These are phyloP conservation scores for Microsporum audouinii DNA, from an alignment of 2,329 filamentous ascomycete species.

Conservation along the genomic window DNA sequence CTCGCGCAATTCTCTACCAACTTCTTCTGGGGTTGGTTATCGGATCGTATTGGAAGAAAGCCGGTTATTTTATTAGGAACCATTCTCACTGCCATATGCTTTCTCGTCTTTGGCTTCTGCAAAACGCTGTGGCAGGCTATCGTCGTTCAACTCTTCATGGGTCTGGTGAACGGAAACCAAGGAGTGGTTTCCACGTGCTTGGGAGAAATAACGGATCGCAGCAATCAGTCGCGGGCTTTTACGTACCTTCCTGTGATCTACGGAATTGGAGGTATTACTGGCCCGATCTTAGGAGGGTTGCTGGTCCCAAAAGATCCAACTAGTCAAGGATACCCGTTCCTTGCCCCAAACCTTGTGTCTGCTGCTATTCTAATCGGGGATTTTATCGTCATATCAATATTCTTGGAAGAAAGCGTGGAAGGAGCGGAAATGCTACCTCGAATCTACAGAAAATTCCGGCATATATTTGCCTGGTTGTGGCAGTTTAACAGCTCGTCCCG, in stretches of 20 bases:
- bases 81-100: slow-evolving; percentile 67
- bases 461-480: slow-evolving; percentile 57
- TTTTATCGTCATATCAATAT: slow-evolving; percentile 61
- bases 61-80: slow-evolving; percentile 75
- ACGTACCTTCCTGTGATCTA: slow-evolving; percentile 95
- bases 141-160: slow-evolving; percentile 79
- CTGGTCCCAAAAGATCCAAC: slow-evolving; percentile 55
- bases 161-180: slow-evolving; percentile 86
- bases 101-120: slow-evolving; percentile 79
- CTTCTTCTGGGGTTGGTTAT: slow-evolving; percentile 79
- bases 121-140: slow-evolving; percentile 72
- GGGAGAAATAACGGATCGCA: slow-evolving; percentile 88
- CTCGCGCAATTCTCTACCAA: slow-evolving; percentile 87
- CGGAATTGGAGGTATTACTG: slow-evolving; percentile 83
- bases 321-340: slow-evolving; percentile 58
- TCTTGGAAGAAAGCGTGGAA: slow-evolving; percentile 77
- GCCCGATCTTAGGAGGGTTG: slow-evolving; percentile 79
- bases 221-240: slow-evolving; percentile 87
- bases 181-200: slow-evolving; percentile 87
- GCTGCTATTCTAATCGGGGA: slow-evolving; percentile 61
- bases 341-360: slow-evolving; percentile 70
- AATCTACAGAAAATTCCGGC: slow-evolving; percentile 46
- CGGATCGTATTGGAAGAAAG: slow-evolving; percentile 67
- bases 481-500: slow-evolving; percentile 50
- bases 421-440: slow-evolving; percentile 51